Conservation (phyloP, 495 filamentous ascomycete genomes). For the Aspergillus egyptiacus region DNA sequence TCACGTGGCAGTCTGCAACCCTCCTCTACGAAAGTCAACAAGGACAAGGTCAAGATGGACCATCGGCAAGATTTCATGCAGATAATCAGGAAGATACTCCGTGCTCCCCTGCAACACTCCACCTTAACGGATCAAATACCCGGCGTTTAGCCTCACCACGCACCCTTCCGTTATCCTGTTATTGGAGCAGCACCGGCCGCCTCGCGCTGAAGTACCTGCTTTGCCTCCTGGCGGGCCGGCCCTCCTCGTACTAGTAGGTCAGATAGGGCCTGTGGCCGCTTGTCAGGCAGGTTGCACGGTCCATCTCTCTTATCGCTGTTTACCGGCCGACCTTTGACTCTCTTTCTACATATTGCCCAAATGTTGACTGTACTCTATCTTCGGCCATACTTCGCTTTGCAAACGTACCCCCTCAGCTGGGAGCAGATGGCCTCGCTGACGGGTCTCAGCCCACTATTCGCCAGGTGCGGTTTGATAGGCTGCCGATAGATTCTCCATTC, state of each 20-base stretch:
- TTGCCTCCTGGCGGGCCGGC: conserved; percentile 9
- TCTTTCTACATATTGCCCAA: neutral
- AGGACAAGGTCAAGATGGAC: neutral
- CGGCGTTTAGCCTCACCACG: conserved; percentile 1
- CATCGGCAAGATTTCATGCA: neutral
- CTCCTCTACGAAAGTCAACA: conserved; percentile 8
- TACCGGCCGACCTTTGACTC: conserved; percentile 7
- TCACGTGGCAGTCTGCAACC: conserved; percentile 23
- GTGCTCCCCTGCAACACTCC: neutral
- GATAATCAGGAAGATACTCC: neutral
- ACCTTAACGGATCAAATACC: neutral
- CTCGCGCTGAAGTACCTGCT: conserved; percentile 10
- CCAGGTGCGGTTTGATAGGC: conserved; percentile 5
- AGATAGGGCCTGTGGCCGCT: neutral
- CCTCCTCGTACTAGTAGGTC: conserved; percentile 8
- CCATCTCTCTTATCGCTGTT: conserved; percentile 4
- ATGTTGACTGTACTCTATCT: neutral
- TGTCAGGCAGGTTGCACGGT: conserved; percentile 4
- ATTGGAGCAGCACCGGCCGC: conserved; percentile 9
- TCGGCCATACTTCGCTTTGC: neutral
- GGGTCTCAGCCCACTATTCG: neutral
- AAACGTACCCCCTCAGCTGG: conserved; percentile 4
- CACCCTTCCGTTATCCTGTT: conserved; percentile 1
- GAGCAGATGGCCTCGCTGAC: conserved; percentile 11
- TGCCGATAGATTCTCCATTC: neutral